A percentile compares a stretch with the other conserved stretches of the same genome.
These are phyloP conservation scores for Marasmius fiardii DNA, from an alignment of 1,284 basidiomycete genomes.

Conservation along the genomic window DNA sequence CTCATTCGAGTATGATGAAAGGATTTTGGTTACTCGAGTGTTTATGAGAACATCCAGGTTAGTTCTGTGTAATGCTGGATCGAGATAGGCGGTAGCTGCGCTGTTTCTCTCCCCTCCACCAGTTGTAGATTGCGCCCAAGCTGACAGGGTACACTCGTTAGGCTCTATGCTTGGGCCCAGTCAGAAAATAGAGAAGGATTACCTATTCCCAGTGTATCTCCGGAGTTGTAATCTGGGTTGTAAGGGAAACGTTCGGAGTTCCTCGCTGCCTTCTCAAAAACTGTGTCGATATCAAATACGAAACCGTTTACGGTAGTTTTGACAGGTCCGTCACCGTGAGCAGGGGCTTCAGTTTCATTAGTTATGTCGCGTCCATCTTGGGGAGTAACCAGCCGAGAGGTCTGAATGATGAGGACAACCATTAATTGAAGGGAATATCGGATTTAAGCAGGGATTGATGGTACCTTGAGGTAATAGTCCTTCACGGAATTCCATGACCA, in stretches of 20 bases:
- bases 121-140: constrained; percentile 1
- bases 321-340: constrained; percentile 18
- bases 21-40: constrained; percentile 13
- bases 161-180: too few species aligned
- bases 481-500: constrained; percentile 25
- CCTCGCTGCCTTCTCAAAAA: constrained; percentile 18
- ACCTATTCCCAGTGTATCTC: constrained; percentile 19
- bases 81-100: constrained; percentile 13
- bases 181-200: background rate
- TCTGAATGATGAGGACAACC: constrained; percentile 1
- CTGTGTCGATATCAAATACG: constrained; percentile 13
- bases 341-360: constrained; percentile 12
- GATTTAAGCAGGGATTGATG: constrained; percentile 3
- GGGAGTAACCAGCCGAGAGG: constrained; percentile 14
- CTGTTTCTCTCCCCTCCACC: constrained; percentile 5
- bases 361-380: constrained; percentile 18
- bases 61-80: constrained; percentile 10
- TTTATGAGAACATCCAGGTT: constrained; percentile 16
- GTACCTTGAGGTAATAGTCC: constrained; percentile 18
- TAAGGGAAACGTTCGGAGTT: constrained; percentile 19
- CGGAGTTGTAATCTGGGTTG: constrained; percentile 21
- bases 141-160: background rate
- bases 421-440: background rate
- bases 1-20: background rate
- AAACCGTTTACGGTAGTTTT: constrained; percentile 17